phyloP scores from a whole-genome alignment of 176 grass and related monocot species.

The Cenchrus americanus region DNA sequence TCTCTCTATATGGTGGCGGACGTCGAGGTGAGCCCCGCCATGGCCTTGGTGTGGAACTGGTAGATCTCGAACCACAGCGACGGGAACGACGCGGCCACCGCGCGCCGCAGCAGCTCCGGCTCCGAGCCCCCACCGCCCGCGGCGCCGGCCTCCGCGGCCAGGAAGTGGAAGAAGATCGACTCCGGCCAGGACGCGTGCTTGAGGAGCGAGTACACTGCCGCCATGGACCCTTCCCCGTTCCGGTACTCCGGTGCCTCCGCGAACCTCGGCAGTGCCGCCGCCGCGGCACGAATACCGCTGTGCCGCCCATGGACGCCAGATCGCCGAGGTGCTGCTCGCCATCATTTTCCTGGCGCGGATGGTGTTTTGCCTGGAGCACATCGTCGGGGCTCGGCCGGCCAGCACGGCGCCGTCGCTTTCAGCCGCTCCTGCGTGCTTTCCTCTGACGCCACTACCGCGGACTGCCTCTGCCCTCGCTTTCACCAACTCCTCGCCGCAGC shows the following conservation, averaged over 20 bases:
- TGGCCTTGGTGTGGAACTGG: constrained; percentile 50
- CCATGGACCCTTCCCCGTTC: constrained; percentile 84
- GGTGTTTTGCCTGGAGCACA: no score
- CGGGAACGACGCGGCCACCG: constrained; percentile 70
- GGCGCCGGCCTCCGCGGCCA: constrained; percentile 20
- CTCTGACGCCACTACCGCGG: no score
- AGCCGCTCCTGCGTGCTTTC: no score
- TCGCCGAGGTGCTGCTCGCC: no score
- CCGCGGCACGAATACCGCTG: no score
- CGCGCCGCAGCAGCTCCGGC: constrained; percentile 42
- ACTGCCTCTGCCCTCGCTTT: no score
- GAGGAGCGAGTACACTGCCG: constrained; percentile 83
- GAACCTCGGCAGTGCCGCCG: constrained; percentile 42
- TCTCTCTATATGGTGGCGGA: constrained; percentile 22
- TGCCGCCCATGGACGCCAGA: constrained; percentile 42
- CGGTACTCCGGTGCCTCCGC: constrained; percentile 88
- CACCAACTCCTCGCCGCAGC: no score
- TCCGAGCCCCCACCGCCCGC: not conserved
- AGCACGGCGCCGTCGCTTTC: no score
- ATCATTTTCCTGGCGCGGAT: no score
- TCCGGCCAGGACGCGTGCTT: constrained; percentile 88
- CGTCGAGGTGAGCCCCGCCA: constrained; percentile 72
- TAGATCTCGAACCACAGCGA: constrained; percentile 86
- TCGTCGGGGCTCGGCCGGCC: no score
- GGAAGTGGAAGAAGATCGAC: constrained; percentile 78